Base-by-base conservation (phyloP, 2,329 filamentous ascomycete species). In the Phyllosticta citriasiana region DNA sequence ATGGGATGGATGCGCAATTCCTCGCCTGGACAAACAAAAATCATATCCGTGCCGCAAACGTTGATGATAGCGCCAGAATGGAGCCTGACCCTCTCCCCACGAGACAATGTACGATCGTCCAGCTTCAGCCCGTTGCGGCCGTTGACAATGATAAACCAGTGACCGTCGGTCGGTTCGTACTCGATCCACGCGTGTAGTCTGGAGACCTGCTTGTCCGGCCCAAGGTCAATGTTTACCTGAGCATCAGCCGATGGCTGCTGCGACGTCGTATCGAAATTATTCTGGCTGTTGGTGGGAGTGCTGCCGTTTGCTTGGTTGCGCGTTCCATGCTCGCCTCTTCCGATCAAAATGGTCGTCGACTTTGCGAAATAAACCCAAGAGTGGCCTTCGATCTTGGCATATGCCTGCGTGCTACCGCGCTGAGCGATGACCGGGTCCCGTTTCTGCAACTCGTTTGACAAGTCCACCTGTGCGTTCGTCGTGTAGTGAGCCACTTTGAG, bases 1-100 rank as follows among this genome's bases (percentile, higher is more conserved):
- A 77, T 83, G 24, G 81, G 81, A 69, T 88, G 84, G 63, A 95
- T 86, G 55, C 83, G 80, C 26, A 91, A 80, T 25, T 84, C 83
- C 61, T 89, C 87, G 25, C 84, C 85, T 0, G 94, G 93, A n/a
- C 96, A 84, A 55, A 97, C 90, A 74, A 99, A 99, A 80, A 97
- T 93, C 94, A 99, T 99, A 77, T 99, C 93, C 0, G 94, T 89
- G 59, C 89, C 89, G 67, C 88, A 88, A 70, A 97, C 89, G 70
- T 96, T 91, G 62, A 99, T 87, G 53, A 97, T 90, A 71, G 93
- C 87, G 62, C 94, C 94, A 68, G 92, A 96, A 52, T 85, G 84
- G 26, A 99, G 81, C 30, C 84, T 77, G 35, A 84, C 82, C 40
- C 84, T 81, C 50, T 82, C 77, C 12, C 88, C 87, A 57, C 86